Base-by-base conservation (phyloP, 768 basidiomycete species). In the Xerocomellus amylosporus region DNA sequence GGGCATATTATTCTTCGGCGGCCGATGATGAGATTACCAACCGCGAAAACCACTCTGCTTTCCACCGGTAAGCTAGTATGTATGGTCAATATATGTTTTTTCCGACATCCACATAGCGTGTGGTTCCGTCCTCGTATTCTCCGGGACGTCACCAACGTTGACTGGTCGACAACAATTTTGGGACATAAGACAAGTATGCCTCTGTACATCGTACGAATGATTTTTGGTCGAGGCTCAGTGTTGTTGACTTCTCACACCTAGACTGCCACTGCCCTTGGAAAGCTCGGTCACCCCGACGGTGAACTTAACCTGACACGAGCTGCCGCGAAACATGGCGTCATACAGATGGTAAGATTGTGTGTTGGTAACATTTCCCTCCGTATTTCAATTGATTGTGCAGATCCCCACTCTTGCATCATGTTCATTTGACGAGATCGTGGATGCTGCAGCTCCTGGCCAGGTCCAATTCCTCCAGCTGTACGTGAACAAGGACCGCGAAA, bases 1-100 rank as follows among this genome's bases (percentile, higher is more conserved):
- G 95, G 95, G 95, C 94, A 6, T 95, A 95, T 69, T 95, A 98
- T 65, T 93, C 90, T 1, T 94, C 92, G n/a, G 95, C 93, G 17
- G 86, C 96, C 8, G 96, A 98, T 67, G 95, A 98, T 62, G 93
- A 97, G 71, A 91, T 94, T 42, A 94, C 93, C 30, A 76, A 81
- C 55, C 79, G 93, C 46, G 93, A 96, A 71, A 97, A 97, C 63
- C 92, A 91, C 57, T 79, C 85, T 48, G 95, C 94, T 2, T 98
- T 88, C 66, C 95, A 98, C 61, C 80, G 95, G 90, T 87, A 55
- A 48, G 55, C 20, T 4, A 14, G 3, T 5, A 14, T 39, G 24
- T 45, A 30, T 40, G 17, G 0, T 40, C 17, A 17, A 4, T 13
- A 15, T 15, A 10, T 8, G 3, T 8, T 26, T 20, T n/a, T 12